Conservation (phyloP, 768 basidiomycete genomes). For the Tremella mesenterica region DNA sequence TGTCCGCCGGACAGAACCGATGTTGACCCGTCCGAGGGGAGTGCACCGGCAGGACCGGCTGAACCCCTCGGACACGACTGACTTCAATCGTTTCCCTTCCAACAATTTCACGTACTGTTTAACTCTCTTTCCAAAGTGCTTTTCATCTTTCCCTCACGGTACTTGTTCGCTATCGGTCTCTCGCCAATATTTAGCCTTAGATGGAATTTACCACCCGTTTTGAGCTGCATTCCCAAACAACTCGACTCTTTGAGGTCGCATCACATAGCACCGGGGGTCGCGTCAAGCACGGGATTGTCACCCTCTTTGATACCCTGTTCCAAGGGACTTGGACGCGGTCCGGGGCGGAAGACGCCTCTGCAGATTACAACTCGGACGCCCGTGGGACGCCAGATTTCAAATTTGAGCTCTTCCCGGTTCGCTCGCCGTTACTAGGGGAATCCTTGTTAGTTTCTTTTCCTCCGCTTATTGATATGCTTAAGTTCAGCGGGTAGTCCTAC, state of each 20-base stretch:
- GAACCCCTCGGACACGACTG: constrained; percentile 56
- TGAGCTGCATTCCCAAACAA: constrained; percentile 80
- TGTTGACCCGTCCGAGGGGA: constrained; percentile 59
- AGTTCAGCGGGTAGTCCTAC: constrained; percentile 77
- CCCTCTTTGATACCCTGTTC: constrained; percentile 59
- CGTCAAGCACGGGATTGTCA: constrained; percentile 53
- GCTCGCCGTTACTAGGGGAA: constrained; percentile 81
- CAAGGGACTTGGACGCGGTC: constrained; percentile 70
- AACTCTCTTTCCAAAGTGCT: constrained; percentile 73
- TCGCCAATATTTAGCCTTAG: constrained; percentile 75
- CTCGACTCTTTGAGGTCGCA: constrained; percentile 69
- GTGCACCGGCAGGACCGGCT: constrained; percentile 54
- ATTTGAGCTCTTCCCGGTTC: constrained; percentile 78
- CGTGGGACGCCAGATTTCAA: constrained; percentile 62
- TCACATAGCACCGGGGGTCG: constrained; percentile 58
- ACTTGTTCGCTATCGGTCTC: constrained; percentile 78
- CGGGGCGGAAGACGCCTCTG: constrained; percentile 64
- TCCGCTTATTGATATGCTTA: constrained; percentile 84
- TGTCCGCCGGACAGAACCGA: constrained; percentile 58
- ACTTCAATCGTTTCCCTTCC: constrained; percentile 69
- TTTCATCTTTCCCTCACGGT: constrained; percentile 76
- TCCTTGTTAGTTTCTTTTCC: constrained; percentile 87
- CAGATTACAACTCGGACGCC: constrained; percentile 68
- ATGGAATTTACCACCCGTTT: constrained; percentile 75
- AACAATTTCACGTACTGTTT: constrained; percentile 74